Conservation (phyloP, 2,329 filamentous ascomycete genomes). For the Botrytis cinerea region DNA sequence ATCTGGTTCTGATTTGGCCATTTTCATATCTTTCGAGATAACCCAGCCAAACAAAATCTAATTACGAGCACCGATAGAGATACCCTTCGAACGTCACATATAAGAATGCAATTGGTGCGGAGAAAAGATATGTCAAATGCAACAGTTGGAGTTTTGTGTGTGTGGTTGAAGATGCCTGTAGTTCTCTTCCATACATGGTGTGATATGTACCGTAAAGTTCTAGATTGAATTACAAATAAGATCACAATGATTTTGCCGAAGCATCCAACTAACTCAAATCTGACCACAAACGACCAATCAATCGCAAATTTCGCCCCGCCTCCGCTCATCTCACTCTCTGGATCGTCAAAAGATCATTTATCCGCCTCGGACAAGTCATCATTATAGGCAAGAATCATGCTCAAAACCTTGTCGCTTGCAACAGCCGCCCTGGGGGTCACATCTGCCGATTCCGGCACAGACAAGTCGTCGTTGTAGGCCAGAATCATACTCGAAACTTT, state of each 20-base stretch:
- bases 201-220: neutral
- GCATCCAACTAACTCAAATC: neutral
- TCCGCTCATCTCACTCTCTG: neutral
- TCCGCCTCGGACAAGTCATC: neutral
- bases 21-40: neutral
- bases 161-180: conserved; percentile 1
- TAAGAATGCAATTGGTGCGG: neutral
- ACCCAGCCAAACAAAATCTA: neutral
- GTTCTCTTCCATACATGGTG: neutral
- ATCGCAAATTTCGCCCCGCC: neutral
- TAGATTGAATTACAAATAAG: conserved; percentile 3
- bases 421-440: neutral
- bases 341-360: neutral
- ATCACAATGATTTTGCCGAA: neutral
- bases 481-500: neutral
- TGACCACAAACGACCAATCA: neutral
- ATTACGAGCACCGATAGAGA: neutral
- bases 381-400: neutral
- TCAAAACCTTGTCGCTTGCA: neutral
- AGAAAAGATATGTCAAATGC: neutral
- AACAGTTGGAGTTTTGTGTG: neutral
- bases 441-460: conserved; percentile 2
- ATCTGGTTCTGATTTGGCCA: neutral
- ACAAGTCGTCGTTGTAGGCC: conserved; percentile 1
- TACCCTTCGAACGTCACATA: neutral